Evolutionary conservation across 2,329 filamentous ascomycete species (phyloP).

Genomic region (Grosmannia penicillata): DNA sequence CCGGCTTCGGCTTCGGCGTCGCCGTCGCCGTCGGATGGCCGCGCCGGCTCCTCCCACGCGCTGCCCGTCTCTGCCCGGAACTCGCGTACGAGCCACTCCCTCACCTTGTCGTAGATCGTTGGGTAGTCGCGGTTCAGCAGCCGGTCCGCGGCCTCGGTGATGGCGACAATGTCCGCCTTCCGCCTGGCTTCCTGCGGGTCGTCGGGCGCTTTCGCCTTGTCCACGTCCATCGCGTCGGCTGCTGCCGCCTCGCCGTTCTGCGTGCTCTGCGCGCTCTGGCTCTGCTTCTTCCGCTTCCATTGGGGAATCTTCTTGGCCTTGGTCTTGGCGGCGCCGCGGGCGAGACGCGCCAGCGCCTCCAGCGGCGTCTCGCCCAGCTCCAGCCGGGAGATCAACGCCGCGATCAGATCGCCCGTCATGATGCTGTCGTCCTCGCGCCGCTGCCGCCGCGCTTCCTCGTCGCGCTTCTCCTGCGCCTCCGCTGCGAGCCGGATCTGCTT

Average conservation of each 20-base stretch:
- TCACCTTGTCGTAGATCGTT: slow-evolving; percentile 84
- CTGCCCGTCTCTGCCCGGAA: slow-evolving; percentile 79
- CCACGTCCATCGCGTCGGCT: slow-evolving; percentile 55
- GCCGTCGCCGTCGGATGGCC: slow-evolving; percentile 14
- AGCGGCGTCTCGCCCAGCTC: slow-evolving; percentile 74
- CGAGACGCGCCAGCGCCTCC: slow-evolving; percentile 73
- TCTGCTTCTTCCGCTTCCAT: slow-evolving; percentile 57
- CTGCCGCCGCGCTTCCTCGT: slow-evolving; percentile 58
- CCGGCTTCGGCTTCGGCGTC: neutral
- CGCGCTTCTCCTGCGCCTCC: slow-evolving; percentile 73
- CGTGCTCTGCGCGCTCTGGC: slow-evolving; percentile 14
- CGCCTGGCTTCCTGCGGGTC: slow-evolving; percentile 56
- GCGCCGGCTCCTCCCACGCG: slow-evolving; percentile 48
- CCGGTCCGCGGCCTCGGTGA: slow-evolving; percentile 83
- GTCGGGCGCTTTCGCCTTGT: slow-evolving; percentile 46
- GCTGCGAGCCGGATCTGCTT: slow-evolving; percentile 84
- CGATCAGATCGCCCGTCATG: slow-evolving; percentile 65
- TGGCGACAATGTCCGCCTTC: slow-evolving; percentile 59
- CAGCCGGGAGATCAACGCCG: slow-evolving; percentile 54
- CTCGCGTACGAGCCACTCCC: slow-evolving; percentile 69
- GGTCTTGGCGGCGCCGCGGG: slow-evolving; percentile 45
- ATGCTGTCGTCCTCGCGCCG: slow-evolving; percentile 75
- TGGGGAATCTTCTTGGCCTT: slow-evolving; percentile 45
- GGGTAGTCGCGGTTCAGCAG: slow-evolving; percentile 68
- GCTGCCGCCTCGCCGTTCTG: slow-evolving; percentile 20